These are phyloP conservation scores for Sporisorium iseilematis-ciliati DNA, from an alignment of 1,284 basidiomycete species.

Conservation along the genomic window DNA sequence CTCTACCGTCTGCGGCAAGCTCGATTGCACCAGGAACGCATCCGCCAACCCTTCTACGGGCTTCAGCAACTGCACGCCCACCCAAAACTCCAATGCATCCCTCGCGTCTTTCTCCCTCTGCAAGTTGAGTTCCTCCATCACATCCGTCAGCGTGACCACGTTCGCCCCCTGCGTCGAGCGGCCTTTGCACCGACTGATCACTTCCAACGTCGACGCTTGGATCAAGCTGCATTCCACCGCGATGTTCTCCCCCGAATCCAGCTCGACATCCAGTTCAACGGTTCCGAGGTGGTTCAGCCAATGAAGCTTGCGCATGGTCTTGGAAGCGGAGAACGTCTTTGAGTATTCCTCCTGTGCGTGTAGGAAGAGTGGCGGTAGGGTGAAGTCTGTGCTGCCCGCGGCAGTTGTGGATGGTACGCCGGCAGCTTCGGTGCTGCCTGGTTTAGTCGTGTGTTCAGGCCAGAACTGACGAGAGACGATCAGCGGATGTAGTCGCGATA, in stretches of 20 bases:
- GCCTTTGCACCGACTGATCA: conserved; percentile 27
- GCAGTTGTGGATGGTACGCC: conserved; percentile 4
- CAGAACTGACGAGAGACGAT: conserved; percentile 67
- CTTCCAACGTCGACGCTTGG: conserved; percentile 41
- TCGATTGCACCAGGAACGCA: conserved; percentile 32
- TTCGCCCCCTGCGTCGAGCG: neutral
- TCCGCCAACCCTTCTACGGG: conserved; percentile 28
- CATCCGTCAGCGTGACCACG: conserved; percentile 37
- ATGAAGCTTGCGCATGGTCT: conserved; percentile 52
- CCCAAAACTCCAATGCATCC: conserved; percentile 47
- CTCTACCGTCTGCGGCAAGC: conserved; percentile 8
- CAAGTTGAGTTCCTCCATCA: conserved; percentile 49
- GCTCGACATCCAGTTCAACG: conserved; percentile 57
- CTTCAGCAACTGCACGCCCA: conserved; percentile 17
- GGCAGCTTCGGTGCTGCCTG: neutral
- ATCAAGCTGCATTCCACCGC: conserved; percentile 39
- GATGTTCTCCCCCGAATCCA: conserved; percentile 48
- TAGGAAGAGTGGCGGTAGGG: conserved; percentile 53
- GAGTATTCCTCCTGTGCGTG: conserved; percentile 50
- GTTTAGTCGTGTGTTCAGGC: conserved; percentile 52
- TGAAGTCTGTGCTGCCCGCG: conserved; percentile 39
- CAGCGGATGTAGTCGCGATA: conserved; percentile 56
- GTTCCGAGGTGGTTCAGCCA: conserved; percentile 61
- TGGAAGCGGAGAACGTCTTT: conserved; percentile 26
- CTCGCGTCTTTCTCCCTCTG: conserved; percentile 41